Conservation (phyloP, 305 asterid genomes). For the Caryopteris hybrid region DNA sequence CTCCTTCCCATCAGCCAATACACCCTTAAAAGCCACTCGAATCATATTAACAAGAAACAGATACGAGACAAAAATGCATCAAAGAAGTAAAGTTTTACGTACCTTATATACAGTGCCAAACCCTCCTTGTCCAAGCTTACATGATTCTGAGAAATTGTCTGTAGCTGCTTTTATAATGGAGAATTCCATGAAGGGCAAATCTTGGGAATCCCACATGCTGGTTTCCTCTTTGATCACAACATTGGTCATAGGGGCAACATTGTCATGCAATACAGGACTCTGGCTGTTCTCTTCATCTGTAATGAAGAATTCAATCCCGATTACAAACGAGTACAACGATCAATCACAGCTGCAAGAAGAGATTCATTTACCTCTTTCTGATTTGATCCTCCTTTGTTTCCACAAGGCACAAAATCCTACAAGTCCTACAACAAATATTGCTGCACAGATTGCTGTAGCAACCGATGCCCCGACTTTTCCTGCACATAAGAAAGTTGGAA, state of each 20-base stretch:
- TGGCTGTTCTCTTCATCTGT: conserved; percentile 12
- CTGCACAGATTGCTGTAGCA: neutral
- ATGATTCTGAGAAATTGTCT: conserved; percentile 1
- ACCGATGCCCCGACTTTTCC: neutral
- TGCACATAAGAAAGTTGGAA: neutral
- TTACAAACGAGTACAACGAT: neutral
- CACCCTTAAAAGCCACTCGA: neutral
- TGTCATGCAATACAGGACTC: neutral
- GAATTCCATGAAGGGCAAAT: conserved; percentile 14
- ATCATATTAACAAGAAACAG: too few relatives aligned
- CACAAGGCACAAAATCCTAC: neutral
- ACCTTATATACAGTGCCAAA: conserved; percentile 25
- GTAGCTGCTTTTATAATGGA: conserved; percentile 10
- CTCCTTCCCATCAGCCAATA: conserved; percentile 8
- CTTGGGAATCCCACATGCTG: neutral
- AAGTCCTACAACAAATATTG: neutral
- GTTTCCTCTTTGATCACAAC: neutral
- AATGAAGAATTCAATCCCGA: neutral
- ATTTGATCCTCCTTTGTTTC: neutral
- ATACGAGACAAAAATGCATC: neutral
- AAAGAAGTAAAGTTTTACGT: neutral
- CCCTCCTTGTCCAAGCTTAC: conserved; percentile 25
- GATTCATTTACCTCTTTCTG: neutral
- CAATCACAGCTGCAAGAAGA: neutral
- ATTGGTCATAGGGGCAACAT: neutral